These are phyloP conservation scores for Solanum chmielewskii DNA, from an alignment of 257 asterid species.

Conservation along the genomic window DNA sequence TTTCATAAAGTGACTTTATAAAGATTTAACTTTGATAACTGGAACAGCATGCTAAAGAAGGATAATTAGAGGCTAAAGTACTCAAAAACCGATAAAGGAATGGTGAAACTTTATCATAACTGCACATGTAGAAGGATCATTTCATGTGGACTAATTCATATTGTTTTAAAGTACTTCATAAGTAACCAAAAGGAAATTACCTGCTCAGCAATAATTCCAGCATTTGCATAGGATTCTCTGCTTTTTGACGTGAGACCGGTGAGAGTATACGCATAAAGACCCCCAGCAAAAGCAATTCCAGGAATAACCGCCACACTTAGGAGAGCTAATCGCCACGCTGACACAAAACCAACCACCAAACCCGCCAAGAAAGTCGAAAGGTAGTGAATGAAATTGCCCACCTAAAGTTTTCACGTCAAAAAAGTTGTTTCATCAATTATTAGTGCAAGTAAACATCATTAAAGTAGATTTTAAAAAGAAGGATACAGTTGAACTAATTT, in stretches of 20 bases:
- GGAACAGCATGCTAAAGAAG: not conserved
- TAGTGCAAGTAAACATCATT: not conserved
- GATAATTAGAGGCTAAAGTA: not conserved
- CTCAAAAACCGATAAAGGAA: not conserved
- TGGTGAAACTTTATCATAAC: not conserved
- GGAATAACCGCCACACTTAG: conserved; percentile 98
- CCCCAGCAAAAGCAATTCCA: conserved; percentile 97
- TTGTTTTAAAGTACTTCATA: not conserved
- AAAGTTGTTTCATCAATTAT: not conserved
- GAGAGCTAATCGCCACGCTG: conserved; percentile 93
- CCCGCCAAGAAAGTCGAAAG: conserved; percentile 98
- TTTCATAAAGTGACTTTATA: not conserved
- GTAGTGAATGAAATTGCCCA: conserved; percentile 95
- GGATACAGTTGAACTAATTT: not conserved
- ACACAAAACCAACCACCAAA: conserved; percentile 94
- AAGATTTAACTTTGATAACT: not conserved
- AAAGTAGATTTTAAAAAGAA: not conserved
- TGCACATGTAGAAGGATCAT: not conserved
- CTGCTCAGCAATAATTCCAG: conserved; percentile 97
- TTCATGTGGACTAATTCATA: not conserved
- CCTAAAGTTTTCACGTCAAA: conserved; percentile 25
- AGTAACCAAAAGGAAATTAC: conserved; percentile 16
- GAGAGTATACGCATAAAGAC: conserved; percentile 82
- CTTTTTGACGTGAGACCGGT: conserved; percentile 96
- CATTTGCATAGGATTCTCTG: conserved; percentile 91